Percentiles rank a stretch among this genome's conserved stretches.
phyloP scores from a whole-genome alignment of 331 rosid species.

The Prunus yedoensis region DNA sequence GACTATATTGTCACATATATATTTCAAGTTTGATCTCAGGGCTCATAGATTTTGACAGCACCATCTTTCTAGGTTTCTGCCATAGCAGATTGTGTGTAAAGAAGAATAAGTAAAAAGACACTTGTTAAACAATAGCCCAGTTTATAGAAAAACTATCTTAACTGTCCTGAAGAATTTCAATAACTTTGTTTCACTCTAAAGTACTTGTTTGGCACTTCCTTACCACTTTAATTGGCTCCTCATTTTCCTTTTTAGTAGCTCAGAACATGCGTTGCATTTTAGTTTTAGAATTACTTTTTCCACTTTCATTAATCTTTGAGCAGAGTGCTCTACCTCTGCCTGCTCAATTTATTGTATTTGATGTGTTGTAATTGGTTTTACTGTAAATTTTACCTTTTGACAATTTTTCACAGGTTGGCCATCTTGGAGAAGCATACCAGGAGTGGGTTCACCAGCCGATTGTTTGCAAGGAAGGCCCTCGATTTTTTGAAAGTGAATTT shows the following conservation, averaged over 20 bases:
- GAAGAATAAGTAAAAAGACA: neutral
- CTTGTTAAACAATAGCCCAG: neutral
- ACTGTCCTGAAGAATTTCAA: neutral
- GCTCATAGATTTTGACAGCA: neutral
- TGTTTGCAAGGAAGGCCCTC: conserved; percentile 85
- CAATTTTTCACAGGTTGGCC: conserved; percentile 69
- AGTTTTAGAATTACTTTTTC: neutral
- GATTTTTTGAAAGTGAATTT: conserved; percentile 74
- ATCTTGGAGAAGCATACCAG: conserved; percentile 87
- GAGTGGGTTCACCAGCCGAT: conserved; percentile 99
- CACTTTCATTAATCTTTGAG: neutral
- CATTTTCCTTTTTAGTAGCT: neutral
- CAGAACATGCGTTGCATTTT: neutral
- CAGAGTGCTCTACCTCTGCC: neutral
- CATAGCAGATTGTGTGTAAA: too few relatives aligned
- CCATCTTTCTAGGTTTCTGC: neutral
- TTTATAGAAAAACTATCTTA: neutral
- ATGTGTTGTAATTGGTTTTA: conserved; percentile 7
- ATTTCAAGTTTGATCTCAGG: neutral
- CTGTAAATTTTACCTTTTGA: conserved; percentile 6
- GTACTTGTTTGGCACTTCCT: neutral
- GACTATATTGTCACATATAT: neutral
- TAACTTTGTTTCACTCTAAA: neutral
- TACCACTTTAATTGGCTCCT: neutral
- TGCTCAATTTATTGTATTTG: neutral